phyloP scores from a whole-genome alignment of 495 filamentous ascomycete species.

The Thozetella sp. region DNA sequence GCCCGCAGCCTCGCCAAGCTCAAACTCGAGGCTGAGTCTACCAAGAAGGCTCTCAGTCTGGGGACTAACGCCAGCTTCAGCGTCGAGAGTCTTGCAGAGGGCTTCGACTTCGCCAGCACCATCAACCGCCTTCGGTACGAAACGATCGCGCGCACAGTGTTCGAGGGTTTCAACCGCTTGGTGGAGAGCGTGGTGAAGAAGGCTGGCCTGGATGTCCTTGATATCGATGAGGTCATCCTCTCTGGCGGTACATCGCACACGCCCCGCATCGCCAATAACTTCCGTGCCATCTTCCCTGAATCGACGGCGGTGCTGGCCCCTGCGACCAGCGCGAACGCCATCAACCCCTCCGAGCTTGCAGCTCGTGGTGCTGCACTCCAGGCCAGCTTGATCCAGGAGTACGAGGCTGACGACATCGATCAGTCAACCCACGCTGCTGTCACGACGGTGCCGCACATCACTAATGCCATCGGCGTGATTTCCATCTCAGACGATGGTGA shows the following conservation, averaged over 20 bases:
- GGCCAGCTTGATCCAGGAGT: constrained; percentile 88
- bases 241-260: constrained; percentile 93
- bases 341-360: constrained; percentile 91
- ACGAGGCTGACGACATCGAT: constrained; percentile 90
- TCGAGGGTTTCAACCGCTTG: constrained; percentile 82
- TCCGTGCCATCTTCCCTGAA: constrained; percentile 77
- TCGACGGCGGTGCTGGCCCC: constrained; percentile 81
- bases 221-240: constrained; percentile 93
- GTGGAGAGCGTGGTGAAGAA: constrained; percentile 87
- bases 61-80: constrained; percentile 87
- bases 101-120: constrained; percentile 86
- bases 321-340: constrained; percentile 69
- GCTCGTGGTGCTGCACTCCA: constrained; percentile 94
- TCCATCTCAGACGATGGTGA: constrained; percentile 61
- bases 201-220: constrained; percentile 87
- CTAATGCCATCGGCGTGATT: constrained; percentile 85
- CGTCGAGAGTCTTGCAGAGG: constrained; percentile 84
- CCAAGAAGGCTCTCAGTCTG: constrained; percentile 87
- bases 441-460: constrained; percentile 88
- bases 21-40: constrained; percentile 85
- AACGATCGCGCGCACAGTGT: constrained; percentile 80
- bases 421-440: constrained; percentile 95
- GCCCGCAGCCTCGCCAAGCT: constrained; percentile 85
- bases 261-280: constrained; percentile 81
- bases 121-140: constrained; percentile 95